A percentile compares a stretch with the other conserved stretches of the same genome.
Conservation (phyloP, 345 rosid species). For the Rhizophora mangle region DNA sequence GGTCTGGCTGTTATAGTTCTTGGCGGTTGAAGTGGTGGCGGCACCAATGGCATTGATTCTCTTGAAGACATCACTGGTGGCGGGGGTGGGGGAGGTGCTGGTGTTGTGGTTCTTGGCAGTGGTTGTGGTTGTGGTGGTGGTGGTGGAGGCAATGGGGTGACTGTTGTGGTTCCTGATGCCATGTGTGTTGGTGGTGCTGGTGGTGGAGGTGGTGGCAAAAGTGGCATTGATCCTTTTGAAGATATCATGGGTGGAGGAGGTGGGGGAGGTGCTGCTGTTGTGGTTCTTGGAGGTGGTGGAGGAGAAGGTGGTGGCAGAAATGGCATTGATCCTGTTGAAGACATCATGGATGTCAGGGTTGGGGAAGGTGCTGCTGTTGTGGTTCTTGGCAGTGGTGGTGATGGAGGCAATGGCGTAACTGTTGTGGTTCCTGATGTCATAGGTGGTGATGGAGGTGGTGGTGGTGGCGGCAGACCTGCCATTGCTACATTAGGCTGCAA, state of each 20-base stretch:
- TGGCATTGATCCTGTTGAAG: slow-evolving; percentile 27
- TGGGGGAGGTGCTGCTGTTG: neutral
- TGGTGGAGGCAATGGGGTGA: slow-evolving; percentile 21
- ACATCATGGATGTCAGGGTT: slow-evolving; percentile 36
- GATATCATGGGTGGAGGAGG: slow-evolving; percentile 24
- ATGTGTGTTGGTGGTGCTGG: slow-evolving; percentile 1
- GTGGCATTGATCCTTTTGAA: slow-evolving; percentile 2
- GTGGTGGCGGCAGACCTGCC: slow-evolving; percentile 15
- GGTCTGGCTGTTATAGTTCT: slow-evolving; percentile 14
- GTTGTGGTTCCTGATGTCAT: neutral
- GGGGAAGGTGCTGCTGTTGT: slow-evolving; percentile 27
- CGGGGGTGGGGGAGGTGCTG: slow-evolving; percentile 8
- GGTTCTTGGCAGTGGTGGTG: slow-evolving; percentile 27
- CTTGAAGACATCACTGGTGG: slow-evolving; percentile 21
- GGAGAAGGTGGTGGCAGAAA: slow-evolving; percentile 32
- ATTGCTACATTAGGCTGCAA: slow-evolving; percentile 12
- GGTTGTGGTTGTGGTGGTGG: slow-evolving; percentile 48
- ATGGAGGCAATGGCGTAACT: slow-evolving; percentile 9
- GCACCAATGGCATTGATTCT: slow-evolving; percentile 8
- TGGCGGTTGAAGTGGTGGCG: slow-evolving; percentile 24
- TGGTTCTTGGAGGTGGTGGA: slow-evolving; percentile 1
- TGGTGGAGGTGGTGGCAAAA: slow-evolving; percentile 19
- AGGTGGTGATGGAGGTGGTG: slow-evolving; percentile 26
- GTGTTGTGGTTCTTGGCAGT: neutral
- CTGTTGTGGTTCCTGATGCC: slow-evolving; percentile 3